A percentile compares a stretch with the other conserved stretches of the same genome.
phyloP scores from a whole-genome alignment of 179 eudicot genomes.

The Corrigiola litoralis region DNA sequence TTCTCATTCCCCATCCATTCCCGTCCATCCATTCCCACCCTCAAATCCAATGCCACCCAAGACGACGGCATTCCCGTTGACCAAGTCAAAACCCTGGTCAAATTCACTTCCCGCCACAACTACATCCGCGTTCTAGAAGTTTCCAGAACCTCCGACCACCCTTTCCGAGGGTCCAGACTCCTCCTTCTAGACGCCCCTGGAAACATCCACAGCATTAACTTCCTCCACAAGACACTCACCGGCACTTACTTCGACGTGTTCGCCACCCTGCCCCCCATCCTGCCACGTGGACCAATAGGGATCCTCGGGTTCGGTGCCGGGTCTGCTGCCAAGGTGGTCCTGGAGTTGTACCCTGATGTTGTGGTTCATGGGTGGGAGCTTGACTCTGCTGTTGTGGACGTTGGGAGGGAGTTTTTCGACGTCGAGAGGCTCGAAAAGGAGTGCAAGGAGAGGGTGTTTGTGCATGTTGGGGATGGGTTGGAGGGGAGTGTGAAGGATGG shows the following conservation, averaged over 20 bases:
- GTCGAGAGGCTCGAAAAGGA: constrained; percentile 46
- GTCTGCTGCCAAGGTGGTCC: constrained; percentile 52
- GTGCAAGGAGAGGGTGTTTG: constrained; percentile 37
- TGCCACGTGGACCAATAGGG: constrained; percentile 76
- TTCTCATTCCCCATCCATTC: background rate
- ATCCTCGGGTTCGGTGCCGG: constrained; percentile 90
- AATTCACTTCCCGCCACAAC: constrained; percentile 71
- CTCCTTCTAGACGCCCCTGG: constrained; percentile 82
- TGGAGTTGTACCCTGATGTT: constrained; percentile 46
- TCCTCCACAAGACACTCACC: constrained; percentile 48
- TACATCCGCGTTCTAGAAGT: constrained; percentile 70
- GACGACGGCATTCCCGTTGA: constrained; percentile 65
- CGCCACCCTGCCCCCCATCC: constrained; percentile 65
- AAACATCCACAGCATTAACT: constrained; percentile 78
- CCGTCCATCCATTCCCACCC: background rate
- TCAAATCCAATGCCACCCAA: constrained; percentile 20
- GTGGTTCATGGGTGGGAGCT: constrained; percentile 84
- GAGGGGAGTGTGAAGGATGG: constrained; percentile 36
- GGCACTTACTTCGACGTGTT: constrained; percentile 78
- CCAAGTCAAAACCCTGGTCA: constrained; percentile 55
- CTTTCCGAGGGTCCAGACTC: constrained; percentile 69
- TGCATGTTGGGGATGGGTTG: constrained; percentile 60
- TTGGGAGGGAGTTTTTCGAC: constrained; percentile 63
- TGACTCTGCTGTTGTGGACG: constrained; percentile 62
- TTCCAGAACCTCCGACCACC: constrained; percentile 68